Conservation (phyloP, 306 rosid genomes). For the Prunus campanulata region DNA sequence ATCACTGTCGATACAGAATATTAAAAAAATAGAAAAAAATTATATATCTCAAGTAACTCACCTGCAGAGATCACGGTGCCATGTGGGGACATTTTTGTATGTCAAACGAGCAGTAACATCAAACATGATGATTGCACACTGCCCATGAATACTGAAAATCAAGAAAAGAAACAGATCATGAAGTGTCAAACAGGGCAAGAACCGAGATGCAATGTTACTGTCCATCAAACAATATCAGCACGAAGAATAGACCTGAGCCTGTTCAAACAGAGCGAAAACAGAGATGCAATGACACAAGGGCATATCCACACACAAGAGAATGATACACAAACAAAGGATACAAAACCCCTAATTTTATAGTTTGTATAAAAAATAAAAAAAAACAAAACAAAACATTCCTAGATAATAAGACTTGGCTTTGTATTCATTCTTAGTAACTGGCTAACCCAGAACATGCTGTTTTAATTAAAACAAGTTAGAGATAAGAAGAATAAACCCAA, state of each 20-base stretch:
- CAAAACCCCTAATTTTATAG: not conserved
- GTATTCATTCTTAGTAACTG: not conserved
- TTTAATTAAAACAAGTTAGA: not conserved
- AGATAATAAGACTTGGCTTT: not conserved
- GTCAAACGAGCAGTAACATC: slow-evolving; percentile 75
- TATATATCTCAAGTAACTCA: not conserved
- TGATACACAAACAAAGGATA: not conserved
- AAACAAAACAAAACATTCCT: not conserved
- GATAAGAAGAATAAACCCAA: no score
- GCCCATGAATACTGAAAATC: slow-evolving; percentile 67
- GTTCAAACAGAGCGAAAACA: no score
- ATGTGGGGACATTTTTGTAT: slow-evolving; percentile 77
- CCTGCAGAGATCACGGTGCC: slow-evolving; percentile 86
- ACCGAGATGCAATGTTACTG: not conserved
- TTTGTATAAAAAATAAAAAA: not conserved
- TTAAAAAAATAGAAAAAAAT: no score
- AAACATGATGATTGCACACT: slow-evolving; percentile 78
- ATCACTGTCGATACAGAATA: not conserved
- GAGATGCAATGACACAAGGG: not conserved
- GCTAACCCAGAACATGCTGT: not conserved
- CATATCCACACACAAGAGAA: not conserved
- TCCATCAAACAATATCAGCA: no score
- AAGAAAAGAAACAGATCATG: not conserved
- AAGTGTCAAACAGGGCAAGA: no score
- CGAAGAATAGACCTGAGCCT: no score